Conservation (phyloP, 169 alveolate species). For the Amoebophrya sp. region DNA sequence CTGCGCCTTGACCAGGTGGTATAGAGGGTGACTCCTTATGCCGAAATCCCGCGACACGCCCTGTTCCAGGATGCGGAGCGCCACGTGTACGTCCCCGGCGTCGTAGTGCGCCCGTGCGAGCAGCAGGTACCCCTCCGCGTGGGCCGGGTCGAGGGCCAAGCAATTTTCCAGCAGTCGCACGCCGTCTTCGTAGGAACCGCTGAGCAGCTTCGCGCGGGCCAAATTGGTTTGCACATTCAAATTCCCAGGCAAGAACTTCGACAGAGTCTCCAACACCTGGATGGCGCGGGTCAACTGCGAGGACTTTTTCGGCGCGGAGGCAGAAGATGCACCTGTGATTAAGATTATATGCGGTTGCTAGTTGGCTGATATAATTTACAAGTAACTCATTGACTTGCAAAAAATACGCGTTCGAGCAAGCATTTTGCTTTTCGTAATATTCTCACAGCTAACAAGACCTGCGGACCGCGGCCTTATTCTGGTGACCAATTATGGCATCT, state of each 20-base stretch:
- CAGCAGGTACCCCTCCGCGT: conserved; percentile 14
- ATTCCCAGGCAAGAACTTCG: conserved; percentile 65
- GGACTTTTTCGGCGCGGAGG: no score
- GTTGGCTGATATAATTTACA: no score
- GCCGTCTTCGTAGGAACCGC: conserved; percentile 49
- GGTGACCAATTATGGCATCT: no score
- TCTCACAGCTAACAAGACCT: no score
- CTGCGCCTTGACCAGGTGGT: conserved; percentile 13
- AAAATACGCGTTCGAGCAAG: no score
- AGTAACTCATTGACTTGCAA: no score
- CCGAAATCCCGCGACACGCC: conserved; percentile 31
- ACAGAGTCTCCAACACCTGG: conserved; percentile 65
- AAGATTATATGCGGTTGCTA: no score
- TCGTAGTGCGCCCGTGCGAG: conserved; percentile 13
- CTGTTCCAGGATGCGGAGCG: conserved; percentile 23
- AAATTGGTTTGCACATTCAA: conserved; percentile 14
- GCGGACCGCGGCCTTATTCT: no score
- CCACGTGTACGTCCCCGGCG: background rate
- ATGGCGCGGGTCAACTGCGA: conserved; percentile 59
- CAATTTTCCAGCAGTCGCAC: conserved; percentile 51
- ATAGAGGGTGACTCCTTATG: conserved; percentile 13
- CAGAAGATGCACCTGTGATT: no score
- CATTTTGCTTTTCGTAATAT: no score
- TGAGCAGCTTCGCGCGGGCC: background rate
- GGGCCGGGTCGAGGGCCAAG: conserved; percentile 15